phyloP scores from a whole-genome alignment of 1,284 basidiomycete species.

The Sporisorium reilianum region DNA sequence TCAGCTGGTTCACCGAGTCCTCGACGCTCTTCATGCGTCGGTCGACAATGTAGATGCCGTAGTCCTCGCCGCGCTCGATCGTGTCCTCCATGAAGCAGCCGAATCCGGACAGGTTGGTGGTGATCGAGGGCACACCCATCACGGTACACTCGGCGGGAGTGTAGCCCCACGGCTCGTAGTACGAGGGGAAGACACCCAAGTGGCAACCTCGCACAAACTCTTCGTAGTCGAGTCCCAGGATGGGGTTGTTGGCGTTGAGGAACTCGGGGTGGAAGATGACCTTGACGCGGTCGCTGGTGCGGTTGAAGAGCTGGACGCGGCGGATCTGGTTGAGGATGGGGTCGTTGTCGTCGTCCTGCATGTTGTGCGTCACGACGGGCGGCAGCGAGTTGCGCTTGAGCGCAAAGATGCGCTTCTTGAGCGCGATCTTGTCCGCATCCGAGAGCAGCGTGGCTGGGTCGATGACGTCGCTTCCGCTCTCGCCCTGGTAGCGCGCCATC shows the following conservation, averaged over 20 bases:
- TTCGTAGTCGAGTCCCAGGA: slow-evolving; percentile 95
- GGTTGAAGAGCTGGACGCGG: slow-evolving; percentile 91
- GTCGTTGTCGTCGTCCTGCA: slow-evolving; percentile 90
- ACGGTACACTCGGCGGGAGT: slow-evolving; percentile 76
- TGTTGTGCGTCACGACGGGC: slow-evolving; percentile 96
- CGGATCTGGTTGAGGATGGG: slow-evolving; percentile 95
- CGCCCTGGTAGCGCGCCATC: slow-evolving; percentile 87
- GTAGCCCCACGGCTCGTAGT: slow-evolving; percentile 90
- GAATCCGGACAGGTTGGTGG: slow-evolving; percentile 96
- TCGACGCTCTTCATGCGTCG: slow-evolving; percentile 89
- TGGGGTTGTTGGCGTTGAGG: slow-evolving; percentile 96
- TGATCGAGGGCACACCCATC: slow-evolving; percentile 97
- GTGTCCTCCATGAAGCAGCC: slow-evolving; percentile 99
- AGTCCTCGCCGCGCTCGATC: slow-evolving; percentile 80
- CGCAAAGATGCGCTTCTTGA: slow-evolving; percentile 96
- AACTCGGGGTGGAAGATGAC: slow-evolving; percentile 99
- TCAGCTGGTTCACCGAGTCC: slow-evolving; percentile 82
- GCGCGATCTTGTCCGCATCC: slow-evolving; percentile 90
- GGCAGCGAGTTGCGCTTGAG: slow-evolving; percentile 93
- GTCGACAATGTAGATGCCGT: slow-evolving; percentile 87
- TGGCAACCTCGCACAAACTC: slow-evolving; percentile 98
- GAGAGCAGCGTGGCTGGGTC: slow-evolving; percentile 77
- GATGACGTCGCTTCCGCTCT: slow-evolving; percentile 55
- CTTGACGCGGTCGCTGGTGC: slow-evolving; percentile 85
- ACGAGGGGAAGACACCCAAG: slow-evolving; percentile 96